Conservation (phyloP, 2,329 filamentous ascomycete genomes). For the Graphiopsis chlorocephala region DNA sequence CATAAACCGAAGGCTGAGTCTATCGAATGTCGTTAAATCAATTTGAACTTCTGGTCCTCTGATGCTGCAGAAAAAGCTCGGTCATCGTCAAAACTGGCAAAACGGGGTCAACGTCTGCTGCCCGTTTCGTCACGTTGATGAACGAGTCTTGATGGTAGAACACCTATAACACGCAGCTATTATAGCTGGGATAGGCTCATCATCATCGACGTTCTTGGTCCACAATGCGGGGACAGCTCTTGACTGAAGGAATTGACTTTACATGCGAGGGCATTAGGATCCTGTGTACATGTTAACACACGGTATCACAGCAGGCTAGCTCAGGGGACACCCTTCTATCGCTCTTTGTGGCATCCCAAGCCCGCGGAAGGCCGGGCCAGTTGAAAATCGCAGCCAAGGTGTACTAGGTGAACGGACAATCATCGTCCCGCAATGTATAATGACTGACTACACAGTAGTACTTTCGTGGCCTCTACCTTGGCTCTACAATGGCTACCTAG, state of each 20-base stretch:
- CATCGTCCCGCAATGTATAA: background rate
- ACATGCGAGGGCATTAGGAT: background rate
- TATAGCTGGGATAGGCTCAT: background rate
- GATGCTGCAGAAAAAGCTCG: background rate
- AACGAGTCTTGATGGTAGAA: background rate
- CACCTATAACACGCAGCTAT: background rate
- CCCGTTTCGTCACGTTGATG: background rate
- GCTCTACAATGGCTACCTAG: background rate
- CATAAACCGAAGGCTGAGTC: background rate
- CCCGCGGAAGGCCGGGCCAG: background rate
- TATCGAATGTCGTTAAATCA: background rate
- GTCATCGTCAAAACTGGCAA: background rate
- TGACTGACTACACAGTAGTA: background rate
- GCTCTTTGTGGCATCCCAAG: background rate
- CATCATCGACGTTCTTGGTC: background rate
- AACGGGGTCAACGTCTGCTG: background rate
- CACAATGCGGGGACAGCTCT: background rate
- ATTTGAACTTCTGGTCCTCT: background rate
- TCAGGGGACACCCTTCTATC: background rate
- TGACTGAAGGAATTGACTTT: background rate
- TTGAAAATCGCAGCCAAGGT: background rate
- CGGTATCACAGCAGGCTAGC: background rate
- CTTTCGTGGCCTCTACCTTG: background rate
- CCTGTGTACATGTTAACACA: background rate
- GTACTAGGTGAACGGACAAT: background rate